Conservation (phyloP, 306 rosid species). For the Begonia fuchsioides region DNA sequence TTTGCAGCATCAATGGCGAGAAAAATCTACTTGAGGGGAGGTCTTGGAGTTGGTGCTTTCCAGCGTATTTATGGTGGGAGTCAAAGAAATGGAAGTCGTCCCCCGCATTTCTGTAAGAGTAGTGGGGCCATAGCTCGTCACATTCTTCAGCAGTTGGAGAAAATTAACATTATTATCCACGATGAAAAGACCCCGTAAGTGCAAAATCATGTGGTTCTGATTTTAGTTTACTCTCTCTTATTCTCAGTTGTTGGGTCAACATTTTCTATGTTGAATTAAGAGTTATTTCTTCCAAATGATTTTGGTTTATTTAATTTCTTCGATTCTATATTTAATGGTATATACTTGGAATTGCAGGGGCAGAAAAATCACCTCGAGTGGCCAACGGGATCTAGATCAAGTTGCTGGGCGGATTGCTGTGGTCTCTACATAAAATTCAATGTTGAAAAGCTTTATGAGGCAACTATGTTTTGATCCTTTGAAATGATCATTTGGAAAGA, state of each 20-base stretch:
- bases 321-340: neutral
- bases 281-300: no score
- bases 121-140: slow-evolving; percentile 45
- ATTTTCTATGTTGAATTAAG: no score
- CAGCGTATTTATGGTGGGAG: slow-evolving; percentile 44
- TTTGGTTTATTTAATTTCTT: no score
- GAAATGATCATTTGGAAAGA: no score
- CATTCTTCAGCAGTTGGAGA: slow-evolving; percentile 32
- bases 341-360: slow-evolving; percentile 18
- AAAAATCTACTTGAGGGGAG: slow-evolving; percentile 51
- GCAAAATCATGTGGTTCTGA: no score
- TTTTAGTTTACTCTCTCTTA: no score
- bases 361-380: slow-evolving; percentile 38
- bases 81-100: slow-evolving; percentile 50
- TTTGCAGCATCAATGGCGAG: slow-evolving; percentile 42
- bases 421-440: slow-evolving; percentile 11
- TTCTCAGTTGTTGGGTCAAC: no score
- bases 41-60: slow-evolving; percentile 50
- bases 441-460: no score
- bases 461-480: no score
- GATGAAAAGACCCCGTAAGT: slow-evolving; percentile 36
- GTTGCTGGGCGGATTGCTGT: slow-evolving; percentile 48
- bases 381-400: slow-evolving; percentile 48
- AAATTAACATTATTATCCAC: slow-evolving; percentile 20
- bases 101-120: slow-evolving; percentile 47